Evolutionary conservation across 2,329 filamentous ascomycete genomes (phyloP), one percentile per base, ranked within the genome.

Genomic region (Ophiostoma ips): DNA sequence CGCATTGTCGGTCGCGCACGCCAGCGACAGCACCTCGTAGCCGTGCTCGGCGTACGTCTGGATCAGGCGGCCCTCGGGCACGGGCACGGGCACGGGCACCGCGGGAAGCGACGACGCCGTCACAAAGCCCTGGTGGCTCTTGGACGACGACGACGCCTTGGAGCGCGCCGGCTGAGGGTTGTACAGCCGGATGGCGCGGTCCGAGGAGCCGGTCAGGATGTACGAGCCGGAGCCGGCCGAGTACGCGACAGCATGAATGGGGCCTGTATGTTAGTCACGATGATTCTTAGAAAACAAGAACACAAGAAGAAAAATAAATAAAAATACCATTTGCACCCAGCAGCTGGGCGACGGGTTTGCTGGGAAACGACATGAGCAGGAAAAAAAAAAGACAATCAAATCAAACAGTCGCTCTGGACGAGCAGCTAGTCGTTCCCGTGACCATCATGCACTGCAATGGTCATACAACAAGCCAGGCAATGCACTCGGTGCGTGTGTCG

Each of bases 31-130:
- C 8, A 98, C 84, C 58, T 89, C 84, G 69, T 98, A 95, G 57
- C 87, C 89, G 67, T 98, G 92, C 2, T 85, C 87, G 34, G 81
- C 71, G 68, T 95, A 98, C 34, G 80, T 85, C 66, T 95, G 89
- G 61, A 98, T 87, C 3, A 92, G 80, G 2, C 72, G 70, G 57
- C 73, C 75, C 52, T 73, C 35, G 57, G 57, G 35, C 65, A 60
- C 44, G 56, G 62, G n/a, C n/a, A n/a, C n/a, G n/a, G n/a, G n/a
- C n/a, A n/a, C n/a, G n/a, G n/a, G n/a, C n/a, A n/a, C n/a, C n/a
- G n/a, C n/a, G n/a, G n/a, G n/a, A n/a, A n/a, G n/a, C n/a, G n/a
- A n/a, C n/a, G n/a, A n/a, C n/a, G n/a, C n/a, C n/a, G 55, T 52
- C 28, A 55, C 47, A 16, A 53, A 52, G 9, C 45, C 54, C 41